A percentile compares a stretch with the other conserved stretches of the same genome.
Evolutionary conservation across 140 eudicot species (phyloP).

Genomic region (Oenanthe javanica): DNA sequence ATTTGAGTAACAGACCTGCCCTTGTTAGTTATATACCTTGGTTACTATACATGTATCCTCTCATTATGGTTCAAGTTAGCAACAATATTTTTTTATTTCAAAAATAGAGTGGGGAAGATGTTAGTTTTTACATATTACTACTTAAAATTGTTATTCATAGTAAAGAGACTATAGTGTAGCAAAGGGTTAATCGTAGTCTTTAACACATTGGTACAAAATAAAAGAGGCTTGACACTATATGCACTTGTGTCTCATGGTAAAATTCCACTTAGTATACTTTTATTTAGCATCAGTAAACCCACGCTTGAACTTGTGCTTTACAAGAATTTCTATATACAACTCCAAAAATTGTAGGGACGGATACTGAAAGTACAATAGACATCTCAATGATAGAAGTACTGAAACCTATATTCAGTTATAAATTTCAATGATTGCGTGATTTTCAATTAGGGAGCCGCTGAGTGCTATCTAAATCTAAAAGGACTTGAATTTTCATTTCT

Average conservation of each 20-base stretch:
- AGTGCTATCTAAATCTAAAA: neutral
- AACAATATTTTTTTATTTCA: too few relatives aligned
- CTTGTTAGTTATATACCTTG: neutral
- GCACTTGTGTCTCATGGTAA: neutral
- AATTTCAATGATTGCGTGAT: neutral
- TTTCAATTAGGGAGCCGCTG: neutral
- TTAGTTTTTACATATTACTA: neutral
- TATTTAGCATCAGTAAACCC: neutral
- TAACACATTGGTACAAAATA: neutral
- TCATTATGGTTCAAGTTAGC: neutral
- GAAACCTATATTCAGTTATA: neutral
- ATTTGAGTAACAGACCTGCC: neutral
- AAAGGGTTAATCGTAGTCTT: neutral
- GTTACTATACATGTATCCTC: neutral
- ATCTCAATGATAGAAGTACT: neutral
- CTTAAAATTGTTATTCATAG: neutral
- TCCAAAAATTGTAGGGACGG: neutral
- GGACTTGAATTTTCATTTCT: neutral
- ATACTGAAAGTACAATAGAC: neutral
- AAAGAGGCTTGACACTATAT: neutral
- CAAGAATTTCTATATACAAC: neutral
- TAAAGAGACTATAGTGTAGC: neutral
- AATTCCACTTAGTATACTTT: neutral
- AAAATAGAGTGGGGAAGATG: neutral
- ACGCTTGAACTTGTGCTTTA: too few relatives aligned